These are phyloP conservation scores for Penicillium occitanis DNA, from an alignment of 2,329 filamentous ascomycete species.

Conservation along the genomic window DNA sequence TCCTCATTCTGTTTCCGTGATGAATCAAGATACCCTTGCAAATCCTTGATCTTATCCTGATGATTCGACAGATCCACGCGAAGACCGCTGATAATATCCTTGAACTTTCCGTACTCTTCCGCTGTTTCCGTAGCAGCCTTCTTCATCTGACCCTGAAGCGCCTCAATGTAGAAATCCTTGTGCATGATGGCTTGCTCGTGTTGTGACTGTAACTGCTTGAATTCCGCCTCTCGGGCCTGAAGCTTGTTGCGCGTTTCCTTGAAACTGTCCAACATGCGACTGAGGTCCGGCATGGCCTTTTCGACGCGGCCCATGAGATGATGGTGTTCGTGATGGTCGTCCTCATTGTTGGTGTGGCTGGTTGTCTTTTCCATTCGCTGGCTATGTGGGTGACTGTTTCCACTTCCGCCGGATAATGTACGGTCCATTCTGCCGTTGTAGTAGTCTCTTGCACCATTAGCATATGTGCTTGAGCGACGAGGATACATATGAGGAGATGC, in stretches of 20 bases:
- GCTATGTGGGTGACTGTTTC: conserved; percentile 13
- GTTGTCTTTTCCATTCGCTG: conserved; percentile 18
- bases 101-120: conserved; percentile 47
- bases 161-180: conserved; percentile 56
- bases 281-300: conserved; percentile 49
- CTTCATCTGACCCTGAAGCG: conserved; percentile 52
- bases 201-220: conserved; percentile 50
- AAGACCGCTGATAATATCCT: conserved; percentile 49
- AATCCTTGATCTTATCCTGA: conserved; percentile 54
- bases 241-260: conserved; percentile 54
- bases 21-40: conserved; percentile 48
- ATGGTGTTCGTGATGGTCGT: conserved; percentile 32
- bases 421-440: conserved; percentile 30
- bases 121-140: conserved; percentile 52
- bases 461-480: conserved; percentile 13
- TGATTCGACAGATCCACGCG: conserved; percentile 53
- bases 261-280: conserved; percentile 47
- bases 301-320: conserved; percentile 47
- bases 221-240: conserved; percentile 49
- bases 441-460: conserved; percentile 32
- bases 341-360: conserved; percentile 10
- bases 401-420: conserved; percentile 19
- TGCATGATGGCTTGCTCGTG: conserved; percentile 53
- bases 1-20: conserved; percentile 47
- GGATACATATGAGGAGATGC: conserved; percentile 36